Evolutionary conservation across 2,329 filamentous ascomycete species (phyloP), one percentile per base, ranked within the genome.

Genomic region (Penicillium sp.): DNA sequence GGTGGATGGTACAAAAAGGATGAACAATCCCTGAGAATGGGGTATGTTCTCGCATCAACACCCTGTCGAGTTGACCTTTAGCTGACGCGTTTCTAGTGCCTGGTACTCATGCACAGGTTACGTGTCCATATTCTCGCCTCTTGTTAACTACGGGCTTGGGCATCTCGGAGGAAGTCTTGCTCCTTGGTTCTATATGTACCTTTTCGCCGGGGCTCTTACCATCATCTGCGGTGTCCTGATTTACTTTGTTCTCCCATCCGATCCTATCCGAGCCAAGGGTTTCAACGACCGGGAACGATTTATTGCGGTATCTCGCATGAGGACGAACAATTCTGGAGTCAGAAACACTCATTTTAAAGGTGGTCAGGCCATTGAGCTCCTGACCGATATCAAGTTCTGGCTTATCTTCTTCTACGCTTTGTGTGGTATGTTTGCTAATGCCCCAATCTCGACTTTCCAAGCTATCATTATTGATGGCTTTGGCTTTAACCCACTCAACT

Each of bases 61-160:
- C 8, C 3, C 4, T n/a, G 5, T 16, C 3, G 1, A 3, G 1
- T 34, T 25, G 7, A 8, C 15, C 19, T 48, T 13, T 19, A 23
- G 15, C 38, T 57, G 15, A 49, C 33, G 19, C 10, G 5, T 10
- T 15, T 51, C 31, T 41, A 59, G 72, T 38, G 68, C 75, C 10
- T 78, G 75, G 75, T 78, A 78, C 59, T 79, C 63, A 40, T 76
- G 71, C 58, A 78, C 74, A 0, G 78, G 80, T 3, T 77, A 78
- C 47, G 77, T 78, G 11, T 74, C 74, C 0, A 72, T 80, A 27
- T 68, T 82, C 29, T 77, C 76, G 0, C 79, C 79, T 0, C 63
- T 81, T 1, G 73, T 81, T 61, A 80, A 79, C 67, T 82, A 80
- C 57, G 79, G 75, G 4, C 65, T 82, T 3, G 79, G 79, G 1